Conservation (phyloP, 768 basidiomycete species). For the Lyophyllum shimeji region DNA sequence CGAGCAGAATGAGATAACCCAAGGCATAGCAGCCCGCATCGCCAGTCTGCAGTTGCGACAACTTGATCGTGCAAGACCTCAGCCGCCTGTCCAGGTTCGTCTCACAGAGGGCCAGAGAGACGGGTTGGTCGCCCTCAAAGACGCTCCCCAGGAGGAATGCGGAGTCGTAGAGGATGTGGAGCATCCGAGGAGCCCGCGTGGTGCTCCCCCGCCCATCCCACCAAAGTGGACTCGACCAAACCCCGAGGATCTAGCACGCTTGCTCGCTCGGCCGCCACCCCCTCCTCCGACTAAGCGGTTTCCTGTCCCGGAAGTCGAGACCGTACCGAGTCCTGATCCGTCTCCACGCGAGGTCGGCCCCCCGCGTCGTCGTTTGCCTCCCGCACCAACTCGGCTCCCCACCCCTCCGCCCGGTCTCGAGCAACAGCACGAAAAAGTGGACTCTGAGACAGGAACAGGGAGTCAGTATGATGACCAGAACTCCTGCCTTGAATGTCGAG, state of each 20-base stretch:
- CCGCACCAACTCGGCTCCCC: slow-evolving; percentile 28
- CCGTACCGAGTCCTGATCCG: slow-evolving; percentile 1
- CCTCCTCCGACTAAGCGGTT: slow-evolving; percentile 25
- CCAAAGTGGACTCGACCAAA: slow-evolving; percentile 17
- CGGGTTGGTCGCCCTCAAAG: background rate
- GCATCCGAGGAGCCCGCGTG: background rate
- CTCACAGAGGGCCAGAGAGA: slow-evolving; percentile 2
- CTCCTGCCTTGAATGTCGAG: slow-evolving; percentile 43
- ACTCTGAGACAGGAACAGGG: slow-evolving; percentile 8
- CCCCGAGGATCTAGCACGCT: slow-evolving; percentile 19
- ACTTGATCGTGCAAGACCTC: slow-evolving; percentile 15
- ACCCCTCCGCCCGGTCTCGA: slow-evolving; percentile 30
- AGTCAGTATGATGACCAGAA: background rate
- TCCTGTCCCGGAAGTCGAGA: background rate
- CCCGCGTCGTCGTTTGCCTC: slow-evolving; percentile 28
- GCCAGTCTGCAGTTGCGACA: slow-evolving; percentile 28
- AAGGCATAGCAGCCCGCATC: slow-evolving; percentile 31
- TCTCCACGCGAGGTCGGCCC: slow-evolving; percentile 4
- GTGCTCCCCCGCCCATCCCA: slow-evolving; percentile 21
- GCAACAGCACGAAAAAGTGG: slow-evolving; percentile 13
- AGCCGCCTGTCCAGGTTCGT: slow-evolving; percentile 19
- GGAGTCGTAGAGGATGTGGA: background rate
- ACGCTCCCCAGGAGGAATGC: background rate
- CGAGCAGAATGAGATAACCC: slow-evolving; percentile 5
- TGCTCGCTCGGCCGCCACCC: slow-evolving; percentile 33